phyloP scores from a whole-genome alignment of 108 stramenopile species.

The Stephanodiscus minutulus region DNA sequence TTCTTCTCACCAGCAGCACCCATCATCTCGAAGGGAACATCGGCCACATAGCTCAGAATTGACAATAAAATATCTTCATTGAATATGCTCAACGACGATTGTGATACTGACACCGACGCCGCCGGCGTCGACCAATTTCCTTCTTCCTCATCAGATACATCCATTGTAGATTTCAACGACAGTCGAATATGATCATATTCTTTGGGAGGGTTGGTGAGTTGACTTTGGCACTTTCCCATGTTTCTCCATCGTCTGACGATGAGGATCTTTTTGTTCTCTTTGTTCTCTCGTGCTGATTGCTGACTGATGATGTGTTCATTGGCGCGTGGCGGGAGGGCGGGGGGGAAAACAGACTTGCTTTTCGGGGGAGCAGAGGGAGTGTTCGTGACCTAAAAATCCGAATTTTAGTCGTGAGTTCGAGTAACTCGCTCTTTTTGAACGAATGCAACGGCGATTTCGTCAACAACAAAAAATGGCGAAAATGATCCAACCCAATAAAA shows the following conservation, averaged over 20 bases:
- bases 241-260: too few relatives aligned
- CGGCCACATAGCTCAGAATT: constrained; percentile 65
- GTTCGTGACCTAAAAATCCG: too few relatives aligned
- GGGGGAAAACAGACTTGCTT: too few relatives aligned
- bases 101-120: constrained; percentile 2
- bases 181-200: neutral
- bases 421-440: too few relatives aligned
- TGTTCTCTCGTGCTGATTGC: too few relatives aligned
- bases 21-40: constrained; percentile 55
- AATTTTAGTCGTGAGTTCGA: too few relatives aligned
- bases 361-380: too few relatives aligned
- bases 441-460: too few relatives aligned
- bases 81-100: constrained; percentile 27
- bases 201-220: neutral
- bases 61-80: constrained; percentile 57
- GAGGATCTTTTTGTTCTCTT: neutral
- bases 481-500: too few relatives aligned
- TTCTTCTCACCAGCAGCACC: constrained; percentile 6
- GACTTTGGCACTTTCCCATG: neutral
- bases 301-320: too few relatives aligned
- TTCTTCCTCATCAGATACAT: neutral
- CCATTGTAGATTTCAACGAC: neutral
- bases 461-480: too few relatives aligned
- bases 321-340: too few relatives aligned
- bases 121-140: neutral